These are phyloP conservation scores for Hansenula lynferdii DNA, from an alignment of 1,139 yeast species.

Conservation along the genomic window DNA sequence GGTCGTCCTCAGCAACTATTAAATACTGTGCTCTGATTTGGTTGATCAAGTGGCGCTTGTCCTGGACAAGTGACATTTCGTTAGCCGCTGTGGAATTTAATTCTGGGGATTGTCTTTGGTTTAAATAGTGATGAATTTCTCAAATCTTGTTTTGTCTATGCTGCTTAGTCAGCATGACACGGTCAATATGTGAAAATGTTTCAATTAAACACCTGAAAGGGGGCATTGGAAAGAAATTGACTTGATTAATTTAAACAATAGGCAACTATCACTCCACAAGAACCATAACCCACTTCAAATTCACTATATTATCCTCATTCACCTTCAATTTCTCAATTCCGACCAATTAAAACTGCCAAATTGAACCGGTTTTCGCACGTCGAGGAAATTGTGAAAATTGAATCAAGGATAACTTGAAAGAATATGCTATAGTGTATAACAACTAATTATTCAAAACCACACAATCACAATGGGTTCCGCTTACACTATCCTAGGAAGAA, in stretches of 20 bases:
- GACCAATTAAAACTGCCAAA: conserved; percentile 2
- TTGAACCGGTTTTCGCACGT: conserved; percentile 2
- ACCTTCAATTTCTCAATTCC: not conserved
- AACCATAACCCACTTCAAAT: not conserved
- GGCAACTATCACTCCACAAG: too few species aligned
- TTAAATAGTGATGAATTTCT: too few species aligned
- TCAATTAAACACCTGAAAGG: too few species aligned
- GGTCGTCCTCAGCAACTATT: conserved; percentile 16
- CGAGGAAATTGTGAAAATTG: conserved; percentile 1
- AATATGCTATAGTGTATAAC: not conserved
- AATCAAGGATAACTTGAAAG: not conserved
- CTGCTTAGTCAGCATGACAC: too few species aligned
- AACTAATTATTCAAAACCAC: not conserved
- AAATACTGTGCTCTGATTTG: conserved; percentile 19
- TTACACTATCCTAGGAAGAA: conserved; percentile 71
- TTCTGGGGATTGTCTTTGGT: too few species aligned
- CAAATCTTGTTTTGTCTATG: too few species aligned
- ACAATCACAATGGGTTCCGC: conserved; percentile 64
- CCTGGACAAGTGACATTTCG: conserved; percentile 16
- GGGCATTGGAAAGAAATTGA: too few species aligned
- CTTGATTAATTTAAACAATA: too few species aligned
- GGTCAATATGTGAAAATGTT: too few species aligned
- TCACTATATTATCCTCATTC: not conserved
- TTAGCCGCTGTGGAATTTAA: not conserved
- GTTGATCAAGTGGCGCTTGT: conserved; percentile 11